phyloP scores from a whole-genome alignment of 108 stramenopile species.

The Skeletonema menzelii region DNA sequence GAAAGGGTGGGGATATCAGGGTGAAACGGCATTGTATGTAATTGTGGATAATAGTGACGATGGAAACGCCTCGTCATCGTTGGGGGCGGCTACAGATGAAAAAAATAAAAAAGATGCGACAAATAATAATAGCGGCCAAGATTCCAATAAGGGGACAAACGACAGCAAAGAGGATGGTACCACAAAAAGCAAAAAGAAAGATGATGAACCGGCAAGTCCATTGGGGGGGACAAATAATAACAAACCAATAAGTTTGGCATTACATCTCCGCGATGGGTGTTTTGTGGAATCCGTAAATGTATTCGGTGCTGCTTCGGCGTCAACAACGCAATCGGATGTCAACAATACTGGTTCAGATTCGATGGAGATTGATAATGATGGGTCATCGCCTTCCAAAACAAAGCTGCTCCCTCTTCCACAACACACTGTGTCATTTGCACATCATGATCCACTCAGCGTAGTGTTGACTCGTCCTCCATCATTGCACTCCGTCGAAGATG shows the following conservation, averaged over 20 bases:
- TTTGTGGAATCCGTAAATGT: slow-evolving; percentile 39
- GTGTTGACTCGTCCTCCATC: slow-evolving; percentile 26
- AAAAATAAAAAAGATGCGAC: not conserved
- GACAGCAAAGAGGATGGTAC: not conserved
- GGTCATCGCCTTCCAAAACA: not conserved
- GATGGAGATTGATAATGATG: not conserved
- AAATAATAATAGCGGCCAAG: too few species aligned
- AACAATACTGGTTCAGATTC: not conserved
- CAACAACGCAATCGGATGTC: not conserved
- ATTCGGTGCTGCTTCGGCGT: slow-evolving; percentile 8
- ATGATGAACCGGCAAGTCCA: not conserved
- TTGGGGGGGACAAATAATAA: not conserved
- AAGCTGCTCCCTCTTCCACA: slow-evolving; percentile 19
- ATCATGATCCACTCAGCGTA: slow-evolving; percentile 40
- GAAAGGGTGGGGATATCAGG: slow-evolving; percentile 40
- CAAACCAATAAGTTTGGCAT: slow-evolving; percentile 26
- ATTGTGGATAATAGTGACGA: slow-evolving; percentile 2
- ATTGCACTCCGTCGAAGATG: slow-evolving; percentile 31
- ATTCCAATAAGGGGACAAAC: not conserved
- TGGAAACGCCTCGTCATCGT: not conserved
- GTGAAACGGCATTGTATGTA: slow-evolving; percentile 44
- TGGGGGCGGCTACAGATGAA: not conserved
- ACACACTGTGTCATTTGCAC: slow-evolving; percentile 28
- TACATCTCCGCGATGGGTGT: slow-evolving; percentile 43
- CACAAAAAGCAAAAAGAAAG: not conserved